Evolutionary conservation across 2,329 filamentous ascomycete species (phyloP).

Genomic region (Fusarium irregulare): DNA sequence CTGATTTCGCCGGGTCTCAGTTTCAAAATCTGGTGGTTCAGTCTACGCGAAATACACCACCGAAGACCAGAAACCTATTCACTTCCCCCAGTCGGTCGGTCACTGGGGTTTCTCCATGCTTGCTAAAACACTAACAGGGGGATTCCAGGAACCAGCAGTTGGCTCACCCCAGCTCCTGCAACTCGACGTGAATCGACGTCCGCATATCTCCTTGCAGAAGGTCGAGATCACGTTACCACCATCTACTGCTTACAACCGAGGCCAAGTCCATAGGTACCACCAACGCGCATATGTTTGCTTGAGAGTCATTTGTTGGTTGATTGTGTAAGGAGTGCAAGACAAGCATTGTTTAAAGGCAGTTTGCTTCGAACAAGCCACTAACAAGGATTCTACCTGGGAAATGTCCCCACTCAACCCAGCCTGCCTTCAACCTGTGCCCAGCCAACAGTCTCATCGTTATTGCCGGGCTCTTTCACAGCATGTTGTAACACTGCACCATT

Average conservation of each 20-base stretch:
- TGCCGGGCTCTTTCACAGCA: slow-evolving; percentile 3
- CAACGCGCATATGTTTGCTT: slow-evolving; percentile 22
- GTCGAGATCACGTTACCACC: slow-evolving; percentile 43
- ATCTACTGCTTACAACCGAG: slow-evolving; percentile 17
- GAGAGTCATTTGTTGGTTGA: slow-evolving; percentile 17
- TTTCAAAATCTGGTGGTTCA: slow-evolving; percentile 5
- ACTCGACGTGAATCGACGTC: slow-evolving; percentile 16
- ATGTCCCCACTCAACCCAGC: slow-evolving; percentile 20
- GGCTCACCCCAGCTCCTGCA: slow-evolving; percentile 13
- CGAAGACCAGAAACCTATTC: background rate
- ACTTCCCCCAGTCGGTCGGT: background rate
- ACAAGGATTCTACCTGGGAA: slow-evolving; percentile 24
- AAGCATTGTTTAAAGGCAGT: slow-evolving; percentile 10
- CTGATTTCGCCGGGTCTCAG: background rate
- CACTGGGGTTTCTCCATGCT: background rate
- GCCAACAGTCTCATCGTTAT: slow-evolving; percentile 24
- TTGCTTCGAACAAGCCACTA: slow-evolving; percentile 32
- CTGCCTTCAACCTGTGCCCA: slow-evolving; percentile 6
- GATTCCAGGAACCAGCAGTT: slow-evolving; percentile 10
- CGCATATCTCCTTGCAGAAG: slow-evolving; percentile 36
- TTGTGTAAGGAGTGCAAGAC: slow-evolving; percentile 11
- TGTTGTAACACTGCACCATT: background rate
- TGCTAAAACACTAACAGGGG: background rate
- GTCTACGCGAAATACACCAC: background rate
- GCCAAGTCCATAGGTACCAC: slow-evolving; percentile 5